Percentiles rank a stretch among this genome's conserved stretches.
phyloP scores from a whole-genome alignment of 2,329 filamentous ascomycete genomes.

The Cercospora sp. region DNA sequence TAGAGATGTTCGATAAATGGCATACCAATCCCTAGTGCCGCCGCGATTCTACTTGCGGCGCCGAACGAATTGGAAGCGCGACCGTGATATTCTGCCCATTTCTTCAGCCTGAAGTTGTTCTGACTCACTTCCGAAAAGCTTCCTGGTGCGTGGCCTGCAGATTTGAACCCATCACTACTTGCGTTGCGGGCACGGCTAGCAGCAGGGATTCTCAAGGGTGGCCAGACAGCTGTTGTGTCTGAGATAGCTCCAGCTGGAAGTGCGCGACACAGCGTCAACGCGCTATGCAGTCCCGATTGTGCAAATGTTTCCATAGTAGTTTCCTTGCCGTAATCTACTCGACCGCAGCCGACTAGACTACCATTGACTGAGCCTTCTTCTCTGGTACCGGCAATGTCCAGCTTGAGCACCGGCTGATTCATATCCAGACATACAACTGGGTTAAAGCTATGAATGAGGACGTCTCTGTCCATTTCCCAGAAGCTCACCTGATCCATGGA shows the following conservation, averaged over 20 bases:
- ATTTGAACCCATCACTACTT: constrained; percentile 46
- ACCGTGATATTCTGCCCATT: constrained; percentile 68
- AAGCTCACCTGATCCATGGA: constrained; percentile 55
- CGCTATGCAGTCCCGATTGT: constrained; percentile 57
- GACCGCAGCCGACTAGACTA: constrained; percentile 17
- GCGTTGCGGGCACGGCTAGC: constrained; percentile 57
- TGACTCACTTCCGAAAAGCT: constrained; percentile 63
- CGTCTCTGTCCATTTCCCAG: constrained; percentile 64
- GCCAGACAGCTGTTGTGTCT: constrained; percentile 61
- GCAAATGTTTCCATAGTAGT: constrained; percentile 50
- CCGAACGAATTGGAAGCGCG: constrained; percentile 31
- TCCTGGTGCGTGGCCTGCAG: constrained; percentile 52
- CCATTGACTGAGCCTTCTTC: constrained; percentile 27
- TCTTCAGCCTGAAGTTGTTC: constrained; percentile 69
- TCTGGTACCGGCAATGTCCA: constrained; percentile 38
- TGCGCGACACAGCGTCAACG: constrained; percentile 65
- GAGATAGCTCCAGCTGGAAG: constrained; percentile 46
- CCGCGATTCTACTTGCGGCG: constrained; percentile 26
- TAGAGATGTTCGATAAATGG: constrained; percentile 30
- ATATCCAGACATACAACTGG: constrained; percentile 70
- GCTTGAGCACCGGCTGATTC: constrained; percentile 64
- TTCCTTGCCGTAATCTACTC: constrained; percentile 49
- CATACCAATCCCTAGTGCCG: constrained; percentile 36
- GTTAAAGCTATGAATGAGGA: constrained; percentile 37
- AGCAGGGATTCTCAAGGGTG: constrained; percentile 69